phyloP scores from a whole-genome alignment of 371 early-diverging fungal species.

The Parasitella parasitica region DNA sequence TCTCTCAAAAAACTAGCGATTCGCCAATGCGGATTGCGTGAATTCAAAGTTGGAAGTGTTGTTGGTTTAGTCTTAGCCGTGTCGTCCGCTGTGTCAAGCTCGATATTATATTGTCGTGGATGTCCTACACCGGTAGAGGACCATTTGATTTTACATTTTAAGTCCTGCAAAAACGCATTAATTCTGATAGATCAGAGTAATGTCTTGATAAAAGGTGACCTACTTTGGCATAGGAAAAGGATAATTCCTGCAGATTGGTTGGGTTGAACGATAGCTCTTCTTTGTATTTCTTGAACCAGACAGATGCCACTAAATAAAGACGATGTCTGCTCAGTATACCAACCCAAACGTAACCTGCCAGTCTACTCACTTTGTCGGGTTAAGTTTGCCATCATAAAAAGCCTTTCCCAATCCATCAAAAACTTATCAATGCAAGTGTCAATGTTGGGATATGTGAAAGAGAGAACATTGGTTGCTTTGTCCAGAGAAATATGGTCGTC shows the following conservation, averaged over 20 bases:
- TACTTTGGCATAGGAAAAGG: constrained; percentile 45
- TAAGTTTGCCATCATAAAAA: constrained; percentile 52
- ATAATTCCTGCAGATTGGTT: constrained; percentile 35
- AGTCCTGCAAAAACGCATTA: constrained; percentile 14
- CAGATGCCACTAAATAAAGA: constrained; percentile 30
- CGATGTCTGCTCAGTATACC: not conserved
- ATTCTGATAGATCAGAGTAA: too few species aligned
- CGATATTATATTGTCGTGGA: constrained; percentile 34
- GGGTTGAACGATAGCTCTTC: constrained; percentile 36
- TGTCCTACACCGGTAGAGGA: constrained; percentile 23
- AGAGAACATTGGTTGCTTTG: constrained; percentile 32
- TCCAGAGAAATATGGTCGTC: constrained; percentile 50
- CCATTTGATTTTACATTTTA: constrained; percentile 44
- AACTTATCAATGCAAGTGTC: constrained; percentile 42
- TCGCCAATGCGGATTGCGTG: constrained; percentile 48
- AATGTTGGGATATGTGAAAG: constrained; percentile 49
- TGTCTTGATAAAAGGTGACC: not conserved
- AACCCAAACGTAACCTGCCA: not conserved
- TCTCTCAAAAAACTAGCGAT: constrained; percentile 40
- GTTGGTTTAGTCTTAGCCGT: constrained; percentile 4
- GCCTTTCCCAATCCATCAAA: constrained; percentile 47
- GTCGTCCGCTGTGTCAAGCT: constrained; percentile 20
- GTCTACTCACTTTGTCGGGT: constrained; percentile 36
- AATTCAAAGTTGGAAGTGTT: constrained; percentile 9
- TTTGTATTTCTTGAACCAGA: constrained; percentile 40